Base-by-base conservation (phyloP, 1,284 basidiomycete species). In the Pseudozyma sp. region DNA sequence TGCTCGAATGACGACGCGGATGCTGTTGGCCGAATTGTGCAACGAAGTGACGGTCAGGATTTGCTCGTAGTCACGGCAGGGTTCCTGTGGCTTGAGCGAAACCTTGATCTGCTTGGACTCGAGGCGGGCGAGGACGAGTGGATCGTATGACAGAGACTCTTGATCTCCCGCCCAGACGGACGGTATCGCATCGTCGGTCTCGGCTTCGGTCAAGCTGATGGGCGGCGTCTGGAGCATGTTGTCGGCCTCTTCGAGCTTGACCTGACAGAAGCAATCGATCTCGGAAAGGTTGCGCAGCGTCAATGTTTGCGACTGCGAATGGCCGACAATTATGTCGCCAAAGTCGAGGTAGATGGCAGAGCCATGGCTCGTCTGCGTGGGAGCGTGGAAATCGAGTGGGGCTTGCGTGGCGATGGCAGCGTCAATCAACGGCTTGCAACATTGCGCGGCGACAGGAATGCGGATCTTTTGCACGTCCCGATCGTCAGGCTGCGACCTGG, bases 31-130 rank as follows among this genome's bases (percentile, higher is more conserved):
- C 13, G 73, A 54, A 44, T 81, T 70, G 62, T 84, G 80, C 30
- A 82, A 55, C 44, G 79, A 81, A 31, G 69, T 77, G 46, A 83
- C 68, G 50, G 77, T 77, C 52, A 84, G 39, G 29, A 79, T 69
- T 70, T 83, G 82, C 53, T 83, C 81, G 42, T 78, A 81, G 55
- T 83, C 78, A 11, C 75, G 68, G 43, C 80, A 80, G 7, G 82
- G 58, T 52, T 72, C 68, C 35, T 70, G 71, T 1, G 78, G 70
- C 47, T 54, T 64, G 34, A 80, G 73, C 49, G 64, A 66, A 49
- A 78, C 44, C 44, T 63, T 55, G 54, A 78, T 51, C 35, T 63
- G 59, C 62, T 64, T 62, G 24, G 64, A 68, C 19, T 59, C 65
- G 33, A 76, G 52, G 19, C 59, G 62, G 30, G 29, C 59, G 8